Percentiles rank a stretch among this genome's conserved stretches.
These are phyloP conservation scores for Dactylis glomerata DNA, from an alignment of 176 grass and related monocot species.

Conservation along the genomic window DNA sequence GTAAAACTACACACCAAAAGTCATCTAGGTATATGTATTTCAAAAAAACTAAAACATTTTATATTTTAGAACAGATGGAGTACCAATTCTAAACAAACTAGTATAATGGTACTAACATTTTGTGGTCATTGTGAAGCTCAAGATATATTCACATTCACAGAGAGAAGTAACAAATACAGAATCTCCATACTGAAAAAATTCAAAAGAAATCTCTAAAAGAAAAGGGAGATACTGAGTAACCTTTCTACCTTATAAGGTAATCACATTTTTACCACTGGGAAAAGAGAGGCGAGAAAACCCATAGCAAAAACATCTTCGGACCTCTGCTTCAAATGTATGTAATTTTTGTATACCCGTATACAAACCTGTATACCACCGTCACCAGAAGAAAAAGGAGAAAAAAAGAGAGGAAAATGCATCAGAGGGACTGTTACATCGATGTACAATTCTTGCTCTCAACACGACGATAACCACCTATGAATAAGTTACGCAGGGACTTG, in stretches of 20 bases:
- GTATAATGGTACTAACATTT: neutral
- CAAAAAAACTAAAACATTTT: no score
- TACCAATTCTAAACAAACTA: neutral
- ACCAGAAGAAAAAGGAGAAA: neutral
- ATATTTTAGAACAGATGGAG: no score
- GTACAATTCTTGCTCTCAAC: slow-evolving; percentile 49
- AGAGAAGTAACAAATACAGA: neutral
- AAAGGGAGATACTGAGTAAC: neutral
- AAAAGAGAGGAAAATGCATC: neutral
- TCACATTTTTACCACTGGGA: neutral
- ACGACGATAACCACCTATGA: slow-evolving; percentile 38
- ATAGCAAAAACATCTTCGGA: slow-evolving; percentile 25
- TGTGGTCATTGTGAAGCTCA: neutral
- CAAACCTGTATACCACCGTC: slow-evolving; percentile 57
- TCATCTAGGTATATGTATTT: no score
- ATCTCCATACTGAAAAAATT: neutral
- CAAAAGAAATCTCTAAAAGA: neutral
- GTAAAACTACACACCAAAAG: no score
- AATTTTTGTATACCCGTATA: slow-evolving; percentile 58
- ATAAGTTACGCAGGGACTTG: slow-evolving; percentile 37
- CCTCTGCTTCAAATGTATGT: slow-evolving; percentile 46
- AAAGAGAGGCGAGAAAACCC: neutral
- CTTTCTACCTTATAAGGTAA: slow-evolving; percentile 17
- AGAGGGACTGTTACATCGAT: slow-evolving; percentile 52
- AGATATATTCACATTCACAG: no score